phyloP scores from a whole-genome alignment of 805 yeast genomes.

The Ogataea glucozyma region DNA sequence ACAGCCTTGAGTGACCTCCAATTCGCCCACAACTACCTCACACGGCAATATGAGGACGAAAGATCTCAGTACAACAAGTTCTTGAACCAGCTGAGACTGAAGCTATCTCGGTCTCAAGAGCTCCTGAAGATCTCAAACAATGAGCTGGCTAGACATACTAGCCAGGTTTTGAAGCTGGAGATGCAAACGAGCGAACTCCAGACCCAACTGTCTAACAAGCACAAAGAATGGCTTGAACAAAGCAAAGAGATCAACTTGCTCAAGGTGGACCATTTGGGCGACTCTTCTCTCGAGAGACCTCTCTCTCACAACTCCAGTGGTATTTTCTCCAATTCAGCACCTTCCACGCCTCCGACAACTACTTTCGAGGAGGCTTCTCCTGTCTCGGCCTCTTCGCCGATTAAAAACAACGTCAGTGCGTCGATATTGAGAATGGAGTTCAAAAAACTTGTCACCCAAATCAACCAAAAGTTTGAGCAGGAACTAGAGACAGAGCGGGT shows the following conservation, averaged over 20 bases:
- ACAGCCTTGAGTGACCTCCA: conserved; percentile 69
- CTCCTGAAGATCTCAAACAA: conserved; percentile 44
- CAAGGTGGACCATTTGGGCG: conserved; percentile 48
- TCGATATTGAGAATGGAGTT: conserved; percentile 68
- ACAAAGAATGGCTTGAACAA: conserved; percentile 43
- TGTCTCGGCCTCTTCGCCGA: conserved; percentile 17
- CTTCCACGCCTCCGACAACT: conserved; percentile 22
- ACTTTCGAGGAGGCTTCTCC: conserved; percentile 10
- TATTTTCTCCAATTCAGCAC: conserved; percentile 9
- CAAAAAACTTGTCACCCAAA: conserved; percentile 60
- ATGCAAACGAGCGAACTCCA: conserved; percentile 38
- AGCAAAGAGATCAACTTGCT: conserved; percentile 46
- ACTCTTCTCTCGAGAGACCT: conserved; percentile 10
- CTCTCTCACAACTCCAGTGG: conserved; percentile 17
- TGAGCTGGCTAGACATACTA: conserved; percentile 39
- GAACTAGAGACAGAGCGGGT: conserved; percentile 58
- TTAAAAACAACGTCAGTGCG: conserved; percentile 38
- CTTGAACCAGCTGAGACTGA: conserved; percentile 54
- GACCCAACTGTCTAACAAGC: conserved; percentile 34
- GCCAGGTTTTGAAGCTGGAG: conserved; percentile 38
- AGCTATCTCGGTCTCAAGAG: conserved; percentile 51
- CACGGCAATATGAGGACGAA: conserved; percentile 68
- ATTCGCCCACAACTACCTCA: conserved; percentile 67
- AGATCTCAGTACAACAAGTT: conserved; percentile 54
- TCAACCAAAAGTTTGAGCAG: conserved; percentile 60